Evolutionary conservation across 202 grass and related monocot genomes (phyloP).

Genomic region (Carex arenaria): DNA sequence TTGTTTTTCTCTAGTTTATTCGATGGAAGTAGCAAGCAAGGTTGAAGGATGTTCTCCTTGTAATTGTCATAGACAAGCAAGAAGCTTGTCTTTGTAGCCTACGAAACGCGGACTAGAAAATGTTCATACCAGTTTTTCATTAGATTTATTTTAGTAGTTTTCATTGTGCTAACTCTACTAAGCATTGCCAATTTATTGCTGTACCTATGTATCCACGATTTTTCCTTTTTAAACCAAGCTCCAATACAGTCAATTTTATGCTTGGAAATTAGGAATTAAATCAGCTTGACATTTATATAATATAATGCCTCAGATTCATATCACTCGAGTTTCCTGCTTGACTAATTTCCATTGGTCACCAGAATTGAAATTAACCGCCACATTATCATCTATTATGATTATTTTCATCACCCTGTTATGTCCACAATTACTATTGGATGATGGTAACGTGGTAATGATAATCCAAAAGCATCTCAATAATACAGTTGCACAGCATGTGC

Average conservation of each 20-base stretch:
- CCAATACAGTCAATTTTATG: background rate
- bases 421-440: background rate
- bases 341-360: background rate
- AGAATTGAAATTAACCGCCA: background rate
- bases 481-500: constrained; percentile 4
- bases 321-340: background rate
- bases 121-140: background rate
- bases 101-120: background rate
- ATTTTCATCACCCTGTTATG: background rate
- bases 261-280: background rate
- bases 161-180: background rate
- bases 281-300: background rate
- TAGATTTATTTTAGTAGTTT: background rate
- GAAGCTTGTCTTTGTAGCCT: background rate
- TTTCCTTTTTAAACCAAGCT: background rate
- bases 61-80: background rate
- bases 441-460: background rate
- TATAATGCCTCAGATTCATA: background rate
- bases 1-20: constrained; percentile 1
- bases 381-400: background rate
- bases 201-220: background rate
- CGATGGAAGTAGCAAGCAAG: background rate
- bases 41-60: constrained; percentile 1
- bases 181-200: background rate
- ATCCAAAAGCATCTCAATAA: constrained; percentile 6